Conservation (phyloP, 805 yeast species). For the Hanseniaspora lachancei region DNA sequence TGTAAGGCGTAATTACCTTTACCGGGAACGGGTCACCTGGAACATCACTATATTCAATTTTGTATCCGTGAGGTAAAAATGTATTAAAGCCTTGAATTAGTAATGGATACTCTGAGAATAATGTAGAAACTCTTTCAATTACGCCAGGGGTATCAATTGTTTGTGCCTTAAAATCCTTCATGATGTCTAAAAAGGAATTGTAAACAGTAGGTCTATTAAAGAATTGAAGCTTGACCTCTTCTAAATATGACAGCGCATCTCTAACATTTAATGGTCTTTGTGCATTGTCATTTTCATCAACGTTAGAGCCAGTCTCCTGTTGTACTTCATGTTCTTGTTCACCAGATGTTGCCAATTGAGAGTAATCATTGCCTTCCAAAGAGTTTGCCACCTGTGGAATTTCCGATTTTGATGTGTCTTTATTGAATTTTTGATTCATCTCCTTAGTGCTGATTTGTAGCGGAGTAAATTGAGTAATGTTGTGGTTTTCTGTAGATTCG, state of each 20-base stretch:
- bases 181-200: constrained; percentile 88
- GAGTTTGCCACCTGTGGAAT: not conserved
- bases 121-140: constrained; percentile 80
- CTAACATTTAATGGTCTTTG: constrained; percentile 84
- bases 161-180: constrained; percentile 97
- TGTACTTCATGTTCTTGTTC: not conserved
- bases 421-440: not conserved
- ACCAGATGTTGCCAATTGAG: not conserved
- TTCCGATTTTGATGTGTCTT: not conserved
- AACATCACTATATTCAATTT: constrained; percentile 79
- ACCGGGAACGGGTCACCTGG: constrained; percentile 87
- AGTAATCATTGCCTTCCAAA: not conserved
- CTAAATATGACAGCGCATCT: constrained; percentile 89
- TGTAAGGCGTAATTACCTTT: constrained; percentile 89
- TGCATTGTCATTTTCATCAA: constrained; percentile 19
- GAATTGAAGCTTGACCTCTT: constrained; percentile 89
- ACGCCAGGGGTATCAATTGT: constrained; percentile 97
- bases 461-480: not conserved
- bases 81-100: constrained; percentile 96
- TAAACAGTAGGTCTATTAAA: constrained; percentile 88
- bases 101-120: constrained; percentile 86
- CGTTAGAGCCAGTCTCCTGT: constrained; percentile 11
- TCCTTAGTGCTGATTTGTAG: constrained; percentile 1
- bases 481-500: not conserved
- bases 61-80: constrained; percentile 90